Evolutionary conservation across 345 rosid species (phyloP).

Genomic region (Hibiscus syriacus): DNA sequence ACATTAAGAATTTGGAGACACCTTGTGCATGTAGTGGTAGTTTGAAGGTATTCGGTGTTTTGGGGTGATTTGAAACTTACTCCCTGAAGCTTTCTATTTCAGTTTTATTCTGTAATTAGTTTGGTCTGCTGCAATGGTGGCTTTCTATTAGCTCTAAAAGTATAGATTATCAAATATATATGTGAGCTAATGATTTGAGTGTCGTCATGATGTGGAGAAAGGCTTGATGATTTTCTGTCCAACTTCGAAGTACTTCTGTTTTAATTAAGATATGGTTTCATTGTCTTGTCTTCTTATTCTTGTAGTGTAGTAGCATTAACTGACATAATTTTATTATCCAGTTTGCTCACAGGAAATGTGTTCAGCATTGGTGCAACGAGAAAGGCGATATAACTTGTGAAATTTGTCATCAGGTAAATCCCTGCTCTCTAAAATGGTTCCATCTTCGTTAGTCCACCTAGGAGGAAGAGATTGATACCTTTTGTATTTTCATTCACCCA

Average conservation of each 20-base stretch:
- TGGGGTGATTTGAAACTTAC: background rate
- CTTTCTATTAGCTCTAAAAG: background rate
- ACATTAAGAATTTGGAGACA: conserved; percentile 56
- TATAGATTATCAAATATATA: background rate
- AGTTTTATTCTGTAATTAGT: background rate
- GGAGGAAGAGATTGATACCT: conserved; percentile 1
- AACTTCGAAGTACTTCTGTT: no score
- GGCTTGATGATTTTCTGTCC: background rate
- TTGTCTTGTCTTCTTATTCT: background rate
- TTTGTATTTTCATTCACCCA: background rate
- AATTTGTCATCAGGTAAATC: conserved; percentile 87
- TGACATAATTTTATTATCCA: conserved; percentile 20
- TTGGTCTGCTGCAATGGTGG: background rate
- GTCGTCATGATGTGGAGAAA: background rate
- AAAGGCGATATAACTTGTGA: conserved; percentile 89
- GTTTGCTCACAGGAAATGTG: conserved; percentile 99
- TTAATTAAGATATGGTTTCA: no score
- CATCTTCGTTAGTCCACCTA: background rate
- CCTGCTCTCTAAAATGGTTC: background rate
- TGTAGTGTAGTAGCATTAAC: background rate
- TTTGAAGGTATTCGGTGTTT: conserved; percentile 54
- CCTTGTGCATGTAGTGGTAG: conserved; percentile 96
- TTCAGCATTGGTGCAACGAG: conserved; percentile 96
- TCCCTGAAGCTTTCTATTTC: background rate
- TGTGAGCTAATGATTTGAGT: background rate